A percentile compares a stretch with the other conserved stretches of the same genome.
phyloP scores from a whole-genome alignment of 116 monocot genomes.

The Phalaenopsis hybrid region DNA sequence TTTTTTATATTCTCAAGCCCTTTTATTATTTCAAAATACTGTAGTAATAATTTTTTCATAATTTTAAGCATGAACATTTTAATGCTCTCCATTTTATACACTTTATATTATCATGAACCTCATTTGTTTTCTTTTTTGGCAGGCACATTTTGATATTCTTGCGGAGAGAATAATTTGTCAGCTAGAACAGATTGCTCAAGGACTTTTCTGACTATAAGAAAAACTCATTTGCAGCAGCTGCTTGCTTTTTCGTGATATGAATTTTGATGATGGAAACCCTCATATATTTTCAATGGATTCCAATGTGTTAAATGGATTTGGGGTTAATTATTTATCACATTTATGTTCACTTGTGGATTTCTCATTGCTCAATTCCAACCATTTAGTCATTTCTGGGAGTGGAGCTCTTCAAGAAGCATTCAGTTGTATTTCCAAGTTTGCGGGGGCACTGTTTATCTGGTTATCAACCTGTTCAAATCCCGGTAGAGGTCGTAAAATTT shows the following conservation, averaged over 20 bases:
- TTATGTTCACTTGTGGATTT: slow-evolving; percentile 45
- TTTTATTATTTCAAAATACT: too few species aligned
- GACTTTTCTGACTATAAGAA: slow-evolving; percentile 1
- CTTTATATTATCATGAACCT: neutral
- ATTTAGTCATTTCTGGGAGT: slow-evolving; percentile 44
- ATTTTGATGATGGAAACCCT: slow-evolving; percentile 28
- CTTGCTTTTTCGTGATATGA: slow-evolving; percentile 39
- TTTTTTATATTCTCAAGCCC: too few species aligned
- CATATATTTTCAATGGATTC: slow-evolving; percentile 32
- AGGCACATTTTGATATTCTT: neutral
- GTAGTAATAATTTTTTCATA: neutral
- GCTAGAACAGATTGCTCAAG: neutral
- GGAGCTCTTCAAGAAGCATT: slow-evolving; percentile 56
- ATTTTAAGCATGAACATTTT: neutral
- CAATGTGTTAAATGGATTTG: slow-evolving; percentile 46
- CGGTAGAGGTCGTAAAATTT: slow-evolving; percentile 23
- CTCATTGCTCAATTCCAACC: slow-evolving; percentile 36
- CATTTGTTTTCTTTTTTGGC: neutral
- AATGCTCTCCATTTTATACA: neutral
- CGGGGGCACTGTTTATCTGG: slow-evolving; percentile 63
- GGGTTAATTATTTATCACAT: slow-evolving; percentile 35
- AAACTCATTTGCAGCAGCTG: slow-evolving; percentile 5
- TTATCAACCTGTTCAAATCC: slow-evolving; percentile 44
- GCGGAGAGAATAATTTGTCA: neutral
- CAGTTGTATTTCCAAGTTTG: slow-evolving; percentile 49